Evolutionary conservation across 345 rosid species (phyloP).

Genomic region (Cardamine chenopodiifolia): DNA sequence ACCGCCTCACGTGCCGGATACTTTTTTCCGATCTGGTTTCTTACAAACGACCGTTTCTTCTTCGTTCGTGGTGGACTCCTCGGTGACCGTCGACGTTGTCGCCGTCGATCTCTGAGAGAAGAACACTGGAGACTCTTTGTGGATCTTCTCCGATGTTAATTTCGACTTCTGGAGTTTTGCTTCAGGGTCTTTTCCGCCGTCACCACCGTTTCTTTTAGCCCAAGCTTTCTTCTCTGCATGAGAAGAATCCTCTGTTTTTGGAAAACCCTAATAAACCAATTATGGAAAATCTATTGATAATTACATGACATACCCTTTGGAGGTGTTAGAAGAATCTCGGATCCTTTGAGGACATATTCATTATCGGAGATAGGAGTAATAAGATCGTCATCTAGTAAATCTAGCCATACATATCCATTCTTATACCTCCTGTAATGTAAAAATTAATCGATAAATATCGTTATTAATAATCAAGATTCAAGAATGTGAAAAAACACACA

Average conservation of each 20-base stretch:
- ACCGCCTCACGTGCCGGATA: background rate
- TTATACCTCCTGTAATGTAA: constrained; percentile 57
- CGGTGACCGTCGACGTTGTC: constrained; percentile 43
- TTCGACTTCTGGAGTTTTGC: constrained; percentile 27
- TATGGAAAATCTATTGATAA: background rate
- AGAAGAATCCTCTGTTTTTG: constrained; percentile 36
- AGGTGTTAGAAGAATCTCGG: constrained; percentile 40
- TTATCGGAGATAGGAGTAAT: constrained; percentile 71
- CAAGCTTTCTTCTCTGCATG: constrained; percentile 30
- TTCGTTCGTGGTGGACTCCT: constrained; percentile 42
- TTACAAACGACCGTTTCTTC: constrained; percentile 29
- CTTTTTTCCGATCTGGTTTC: constrained; percentile 12
- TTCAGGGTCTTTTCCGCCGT: background rate
- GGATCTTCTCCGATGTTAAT: constrained; percentile 1
- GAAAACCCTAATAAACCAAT: background rate
- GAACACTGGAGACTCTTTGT: constrained; percentile 44
- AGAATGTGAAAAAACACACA: background rate
- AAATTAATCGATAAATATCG: background rate
- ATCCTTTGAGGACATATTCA: constrained; percentile 80
- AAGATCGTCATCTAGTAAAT: constrained; percentile 70
- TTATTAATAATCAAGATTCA: background rate
- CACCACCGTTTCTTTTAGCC: constrained; percentile 23
- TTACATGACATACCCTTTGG: constrained; percentile 36
- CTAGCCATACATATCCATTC: constrained; percentile 80
- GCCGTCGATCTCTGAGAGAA: constrained; percentile 46